phyloP scores from a whole-genome alignment of 1,139 yeast species.

The Candida tropicalis region DNA sequence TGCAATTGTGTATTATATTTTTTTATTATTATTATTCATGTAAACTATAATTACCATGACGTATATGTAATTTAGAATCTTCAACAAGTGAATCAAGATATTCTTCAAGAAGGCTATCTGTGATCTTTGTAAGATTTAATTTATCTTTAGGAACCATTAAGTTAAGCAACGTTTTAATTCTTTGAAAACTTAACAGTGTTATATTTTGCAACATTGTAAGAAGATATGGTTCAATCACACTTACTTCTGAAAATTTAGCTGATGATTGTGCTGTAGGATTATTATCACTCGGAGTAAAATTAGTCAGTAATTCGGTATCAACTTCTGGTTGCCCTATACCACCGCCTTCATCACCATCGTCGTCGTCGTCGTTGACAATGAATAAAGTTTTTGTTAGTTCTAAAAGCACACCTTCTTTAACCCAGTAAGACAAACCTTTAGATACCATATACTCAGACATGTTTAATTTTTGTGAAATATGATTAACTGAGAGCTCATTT shows the following conservation, averaged over 20 bases:
- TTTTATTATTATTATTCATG: constrained; percentile 2
- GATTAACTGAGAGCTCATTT: constrained; percentile 27
- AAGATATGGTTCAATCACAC: constrained; percentile 12
- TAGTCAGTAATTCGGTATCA: neutral
- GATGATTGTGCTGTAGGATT: neutral
- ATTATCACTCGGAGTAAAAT: constrained; percentile 4
- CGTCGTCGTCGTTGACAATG: constrained; percentile 22
- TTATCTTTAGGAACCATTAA: constrained; percentile 16
- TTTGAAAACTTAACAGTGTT: constrained; percentile 11
- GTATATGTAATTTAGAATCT: constrained; percentile 17
- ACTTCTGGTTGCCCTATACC: neutral
- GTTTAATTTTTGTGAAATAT: constrained; percentile 28
- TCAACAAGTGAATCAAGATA: constrained; percentile 23
- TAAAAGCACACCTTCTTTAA: constrained; percentile 47
- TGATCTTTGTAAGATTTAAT: constrained; percentile 10
- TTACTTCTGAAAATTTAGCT: constrained; percentile 10
- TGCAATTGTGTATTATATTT: neutral
- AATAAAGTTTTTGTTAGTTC: constrained; percentile 33
- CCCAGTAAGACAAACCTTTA: constrained; percentile 59
- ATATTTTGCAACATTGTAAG: constrained; percentile 14
- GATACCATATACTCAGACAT: constrained; percentile 43
- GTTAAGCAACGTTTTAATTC: constrained; percentile 17
- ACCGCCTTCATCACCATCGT: constrained; percentile 4
- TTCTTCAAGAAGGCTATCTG: constrained; percentile 11
- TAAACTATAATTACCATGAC: constrained; percentile 21